Percentiles rank a stretch among this genome's conserved stretches.
phyloP scores from a whole-genome alignment of 2,329 filamentous ascomycete genomes.

The Camptophora hylomeconis region DNA sequence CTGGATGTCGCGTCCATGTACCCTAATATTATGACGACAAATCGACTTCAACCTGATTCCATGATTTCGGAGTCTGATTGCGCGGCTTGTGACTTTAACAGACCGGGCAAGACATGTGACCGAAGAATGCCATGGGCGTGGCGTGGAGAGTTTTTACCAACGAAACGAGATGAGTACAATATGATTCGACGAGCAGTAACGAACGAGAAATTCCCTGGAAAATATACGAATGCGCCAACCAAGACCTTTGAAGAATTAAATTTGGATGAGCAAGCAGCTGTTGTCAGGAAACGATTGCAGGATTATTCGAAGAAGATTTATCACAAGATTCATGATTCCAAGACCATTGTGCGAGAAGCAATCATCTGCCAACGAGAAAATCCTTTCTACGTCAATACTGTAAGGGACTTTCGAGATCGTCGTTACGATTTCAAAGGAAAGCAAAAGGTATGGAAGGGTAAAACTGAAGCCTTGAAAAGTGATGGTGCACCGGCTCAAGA shows the following conservation, averaged over 20 bases:
- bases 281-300: conserved; percentile 77
- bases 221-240: conserved; percentile 53
- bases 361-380: conserved; percentile 98
- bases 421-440: conserved; percentile 98
- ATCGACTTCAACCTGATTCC: conserved; percentile 93
- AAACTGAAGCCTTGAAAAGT: conserved; percentile 74
- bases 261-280: conserved; percentile 64
- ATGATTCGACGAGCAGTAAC: conserved; percentile 90
- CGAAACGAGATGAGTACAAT: conserved; percentile 96
- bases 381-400: conserved; percentile 94
- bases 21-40: conserved; percentile 99
- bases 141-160: conserved; percentile 93
- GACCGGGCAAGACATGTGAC: conserved; percentile 94
- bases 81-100: conserved; percentile 94
- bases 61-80: conserved; percentile 96
- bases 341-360: conserved; percentile 82
- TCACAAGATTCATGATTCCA: conserved; percentile 95
- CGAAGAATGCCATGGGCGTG: conserved; percentile 90
- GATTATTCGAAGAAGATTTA: conserved; percentile 98
- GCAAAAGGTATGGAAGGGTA: conserved; percentile 97
- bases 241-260: conserved; percentile 71
- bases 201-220: conserved; percentile 83
- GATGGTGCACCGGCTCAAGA: conserved; percentile 64
- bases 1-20: conserved; percentile 99
- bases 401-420: conserved; percentile 89